Evolutionary conservation across 306 rosid species (phyloP), one percentile per base, ranked within the genome.

Genomic region (Hippophae tibetana): DNA sequence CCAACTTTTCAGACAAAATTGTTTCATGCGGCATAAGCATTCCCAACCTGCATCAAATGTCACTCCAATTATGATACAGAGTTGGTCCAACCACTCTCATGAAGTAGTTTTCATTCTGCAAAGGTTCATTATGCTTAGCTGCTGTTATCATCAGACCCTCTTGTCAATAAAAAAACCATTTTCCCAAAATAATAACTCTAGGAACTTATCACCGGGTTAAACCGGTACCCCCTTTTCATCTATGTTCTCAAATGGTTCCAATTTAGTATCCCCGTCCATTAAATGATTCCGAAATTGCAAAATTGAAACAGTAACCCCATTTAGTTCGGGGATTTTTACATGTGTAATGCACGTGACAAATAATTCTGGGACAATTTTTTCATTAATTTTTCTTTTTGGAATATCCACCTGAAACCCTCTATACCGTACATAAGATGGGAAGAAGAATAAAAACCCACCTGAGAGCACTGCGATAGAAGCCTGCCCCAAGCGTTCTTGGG

Each of bases 401-500:
- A 31, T 31, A 31, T 31, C 38, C 38, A 31, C 38, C 38, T 31
- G 3, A n/a, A 12, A 12, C 14, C 53, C 14, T 13, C 23, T 18
- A 18, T 18, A 18, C 23, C 23, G 14, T 14, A 31, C 59, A 67
- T 63, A 51, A 8, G 57, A 27, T 42, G 31, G 55, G 55, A 55
- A 13, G 31, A 31, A 41, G 25, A 55, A 55, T 66, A 8, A 47
- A 52, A 72, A 27, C 55, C 56, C 71, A 92, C 99, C 99, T 86
- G 84, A 47, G 95, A 79, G 70, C 55, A 84, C 86, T 92, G 99
- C 55, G 99, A 92, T 64, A 92, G 77, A 59, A 92, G 95, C 72
- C 74, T 89, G 52, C 90, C 99, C 99, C 99, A 92, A 5, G 84
- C 80, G 56, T 56, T 58, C 68, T 82, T 82, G 44, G 76, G 74